Percentiles rank a stretch among this genome's conserved stretches.
Conservation (phyloP, 2,329 filamentous ascomycete genomes). For the Phyllachora maydis region DNA sequence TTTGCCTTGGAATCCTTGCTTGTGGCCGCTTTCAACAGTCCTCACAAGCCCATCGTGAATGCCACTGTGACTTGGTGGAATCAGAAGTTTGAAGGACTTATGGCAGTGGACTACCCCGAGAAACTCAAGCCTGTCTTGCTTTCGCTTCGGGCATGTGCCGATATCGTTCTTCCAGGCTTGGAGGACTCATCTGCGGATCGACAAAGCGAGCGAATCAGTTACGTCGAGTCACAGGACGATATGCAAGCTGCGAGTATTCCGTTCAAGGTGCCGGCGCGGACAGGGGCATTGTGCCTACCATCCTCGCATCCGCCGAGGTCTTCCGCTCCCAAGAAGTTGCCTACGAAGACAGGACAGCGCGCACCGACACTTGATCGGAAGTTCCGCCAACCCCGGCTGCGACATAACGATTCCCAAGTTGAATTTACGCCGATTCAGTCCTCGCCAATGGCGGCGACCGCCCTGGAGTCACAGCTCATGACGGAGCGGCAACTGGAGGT, state of each 20-base stretch:
- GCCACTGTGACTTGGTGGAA: constrained; percentile 43
- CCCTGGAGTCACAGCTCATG: constrained; percentile 47
- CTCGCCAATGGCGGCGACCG: constrained; percentile 24
- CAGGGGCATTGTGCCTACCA: too few relatives aligned
- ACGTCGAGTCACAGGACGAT: constrained; percentile 28
- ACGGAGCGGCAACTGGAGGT: constrained; percentile 69
- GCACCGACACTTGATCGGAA: too few relatives aligned
- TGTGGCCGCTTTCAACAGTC: constrained; percentile 34
- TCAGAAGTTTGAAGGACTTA: constrained; percentile 37
- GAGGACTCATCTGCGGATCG: constrained; percentile 16
- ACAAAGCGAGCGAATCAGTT: constrained; percentile 17
- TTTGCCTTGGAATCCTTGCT: constrained; percentile 31
- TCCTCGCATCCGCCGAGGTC: too few relatives aligned
- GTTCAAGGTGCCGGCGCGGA: too few relatives aligned
- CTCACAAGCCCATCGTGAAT: constrained; percentile 30
- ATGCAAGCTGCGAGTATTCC: too few relatives aligned
- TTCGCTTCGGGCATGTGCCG: constrained; percentile 31
- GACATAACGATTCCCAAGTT: constrained; percentile 69
- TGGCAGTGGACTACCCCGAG: constrained; percentile 41
- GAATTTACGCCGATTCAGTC: constrained; percentile 52
- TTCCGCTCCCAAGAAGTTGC: too few relatives aligned
- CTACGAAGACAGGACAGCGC: too few relatives aligned
- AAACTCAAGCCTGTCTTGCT: constrained; percentile 40
- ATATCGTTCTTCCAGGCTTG: constrained; percentile 22
- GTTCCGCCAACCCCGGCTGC: constrained; percentile 34